Evolutionary conservation across 805 yeast species (phyloP).

Genomic region (Ascoidea tarda): DNA sequence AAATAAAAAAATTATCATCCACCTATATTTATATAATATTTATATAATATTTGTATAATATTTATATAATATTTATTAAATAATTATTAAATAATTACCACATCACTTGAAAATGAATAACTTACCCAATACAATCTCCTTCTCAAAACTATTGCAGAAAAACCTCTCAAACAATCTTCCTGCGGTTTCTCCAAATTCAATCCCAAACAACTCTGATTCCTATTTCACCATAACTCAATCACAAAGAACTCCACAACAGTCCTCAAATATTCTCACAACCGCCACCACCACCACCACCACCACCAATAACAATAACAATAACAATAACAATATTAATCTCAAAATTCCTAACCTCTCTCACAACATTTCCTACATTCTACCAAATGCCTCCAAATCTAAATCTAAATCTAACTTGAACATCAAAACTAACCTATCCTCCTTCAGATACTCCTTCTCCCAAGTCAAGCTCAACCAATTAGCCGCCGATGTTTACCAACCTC

Average conservation of each 20-base stretch:
- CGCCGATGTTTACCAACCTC: slow-evolving; percentile 17
- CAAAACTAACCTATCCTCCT: background rate
- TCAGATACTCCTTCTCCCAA: slow-evolving; percentile 21
- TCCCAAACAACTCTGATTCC: background rate
- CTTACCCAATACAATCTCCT: background rate
- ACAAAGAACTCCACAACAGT: background rate
- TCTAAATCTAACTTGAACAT: background rate
- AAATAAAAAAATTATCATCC: too few relatives aligned
- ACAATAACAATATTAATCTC: background rate
- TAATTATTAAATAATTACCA: too few relatives aligned
- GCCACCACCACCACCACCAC: background rate
- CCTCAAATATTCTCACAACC: too few relatives aligned
- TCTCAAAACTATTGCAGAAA: background rate
- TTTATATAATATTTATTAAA: too few relatives aligned
- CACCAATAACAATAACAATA: background rate
- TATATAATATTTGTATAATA: too few relatives aligned
- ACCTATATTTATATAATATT: too few relatives aligned
- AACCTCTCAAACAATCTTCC: slow-evolving; percentile 1
- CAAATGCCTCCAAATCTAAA: too few relatives aligned
- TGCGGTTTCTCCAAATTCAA: background rate
- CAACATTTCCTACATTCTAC: too few relatives aligned
- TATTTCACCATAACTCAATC: background rate
- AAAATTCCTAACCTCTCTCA: background rate
- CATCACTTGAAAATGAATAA: background rate
- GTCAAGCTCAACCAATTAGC: slow-evolving; percentile 17